Base-by-base conservation (phyloP, 2,329 filamentous ascomycete species). In the Colletotrichum agaves region DNA sequence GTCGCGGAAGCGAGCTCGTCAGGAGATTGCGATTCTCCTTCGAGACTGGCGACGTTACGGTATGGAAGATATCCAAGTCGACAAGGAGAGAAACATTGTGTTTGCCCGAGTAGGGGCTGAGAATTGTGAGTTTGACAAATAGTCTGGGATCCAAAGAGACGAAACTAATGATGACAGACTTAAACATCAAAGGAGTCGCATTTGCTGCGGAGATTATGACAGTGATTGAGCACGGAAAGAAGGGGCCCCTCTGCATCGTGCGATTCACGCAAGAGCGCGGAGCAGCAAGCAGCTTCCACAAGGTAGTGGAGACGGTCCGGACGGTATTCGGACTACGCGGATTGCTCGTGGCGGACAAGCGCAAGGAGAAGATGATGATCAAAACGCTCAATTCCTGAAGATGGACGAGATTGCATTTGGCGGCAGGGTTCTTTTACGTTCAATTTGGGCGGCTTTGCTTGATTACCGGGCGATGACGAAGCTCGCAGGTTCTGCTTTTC, bases 261-360 rank as follows among this genome's bases (percentile, higher is more conserved):
- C 91, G 93, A 39, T 93, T 98, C 77, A 95, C 92, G 1, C 94
- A 98, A 75, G 93, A 96, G 75, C 90, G 90, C 65, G 96, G 95
- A n/a, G 94, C 95, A 2, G 94, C 93, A 41, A 96, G 91, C 73
- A 96, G 92, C 72, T 97, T 98, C 81, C 87, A 93, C 76, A 90
- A 89, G 75, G 92, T 97, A 10, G 87, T 97, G 27, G 91, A 94
- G 67, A 91, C 91, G 3, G 84, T 98, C 73, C 86, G 90, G 71
- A 83, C 87, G 19, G 87, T 93, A 15, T 89, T 97, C 76, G 84
- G 84, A 70, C 83, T 83, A 67, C 88, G 90, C 31, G 84, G 85
- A 27, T 81, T 94, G 72, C 80, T 97, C 33, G 88, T 97, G 27
- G 82, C 87, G 41, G 92, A 93, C 74, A 84, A 85, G 71, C 81